Base-by-base conservation (phyloP, 495 filamentous ascomycete species). In the Aspergillus hancockii region DNA sequence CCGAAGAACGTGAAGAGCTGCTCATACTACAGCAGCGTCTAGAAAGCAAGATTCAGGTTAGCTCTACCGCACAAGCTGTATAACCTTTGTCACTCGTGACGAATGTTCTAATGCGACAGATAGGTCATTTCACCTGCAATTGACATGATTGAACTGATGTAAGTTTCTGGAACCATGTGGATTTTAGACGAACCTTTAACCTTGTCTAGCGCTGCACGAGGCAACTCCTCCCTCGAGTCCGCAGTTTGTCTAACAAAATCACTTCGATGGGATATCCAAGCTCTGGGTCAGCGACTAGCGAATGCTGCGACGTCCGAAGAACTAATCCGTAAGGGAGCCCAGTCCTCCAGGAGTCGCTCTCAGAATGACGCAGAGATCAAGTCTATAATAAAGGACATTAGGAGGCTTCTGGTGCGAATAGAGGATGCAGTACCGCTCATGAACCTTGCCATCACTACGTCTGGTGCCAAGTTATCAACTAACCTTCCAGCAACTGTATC, bases 401-500 rank as follows among this genome's bases (percentile, higher is more conserved):
- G 87, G 62, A 83, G 75, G 30, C 73, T 99, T 16, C 82, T 98
- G 9, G 68, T 68, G 19, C 84, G 88, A 6, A 96, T 99, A 52
- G 95, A 99, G 68, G 89, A 96, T 70, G 90, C 93, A 22, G 91
- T 99, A 18, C 93, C 94, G 6, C 79, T 97, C 2, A 91, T 99
- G 71, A 96, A 91, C 61, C 81, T 99, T 19, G 96, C 95, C 34
- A 96, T 99, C 65, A 93, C 92, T 3, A 95, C 94, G 7, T 98
- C 95, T 5, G 95, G 95, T 0, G 92, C 91, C 22, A 93, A 83
- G 60, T 73, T 96, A 49, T 91, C 90, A 1, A 88, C 91, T 0
- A 86, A 82, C 34, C 76, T 96, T 43, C 90, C 90, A 8, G 77
- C 88, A 2, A 91, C 90, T 6, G 88, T 98, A 22, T 98, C 95